Evolutionary conservation across 129 eudicot species (phyloP).

Genomic region (Chrysanthemum makinoi): DNA sequence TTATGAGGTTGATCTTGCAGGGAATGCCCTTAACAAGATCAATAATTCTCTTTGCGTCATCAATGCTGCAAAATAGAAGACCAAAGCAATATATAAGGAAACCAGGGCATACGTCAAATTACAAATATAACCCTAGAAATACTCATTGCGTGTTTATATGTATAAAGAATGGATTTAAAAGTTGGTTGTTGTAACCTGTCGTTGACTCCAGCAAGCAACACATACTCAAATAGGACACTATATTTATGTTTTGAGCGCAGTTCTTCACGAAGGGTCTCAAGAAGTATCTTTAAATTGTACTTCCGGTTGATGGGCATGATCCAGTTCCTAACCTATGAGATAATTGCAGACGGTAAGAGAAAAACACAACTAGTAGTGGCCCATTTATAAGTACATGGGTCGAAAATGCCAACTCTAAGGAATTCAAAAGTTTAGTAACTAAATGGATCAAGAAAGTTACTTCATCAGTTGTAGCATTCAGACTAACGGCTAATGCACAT

Average conservation of each 20-base stretch:
- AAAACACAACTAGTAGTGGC: not conserved
- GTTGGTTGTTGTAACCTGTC: slow-evolving; percentile 56
- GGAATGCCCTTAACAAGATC: slow-evolving; percentile 88
- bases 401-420: not conserved
- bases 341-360: slow-evolving; percentile 7
- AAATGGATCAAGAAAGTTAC: slow-evolving; percentile 32
- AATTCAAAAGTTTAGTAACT: not conserved
- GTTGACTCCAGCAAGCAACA: slow-evolving; percentile 91
- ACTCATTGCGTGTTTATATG: not conserved
- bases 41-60: slow-evolving; percentile 80
- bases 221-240: slow-evolving; percentile 88
- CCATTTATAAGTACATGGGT: slow-evolving; percentile 4
- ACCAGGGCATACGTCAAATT: slow-evolving; percentile 5
- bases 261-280: slow-evolving; percentile 82
- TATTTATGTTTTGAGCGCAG: slow-evolving; percentile 58
- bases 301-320: slow-evolving; percentile 97
- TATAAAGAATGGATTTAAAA: too few species aligned
- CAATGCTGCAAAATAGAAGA: slow-evolving; percentile 47
- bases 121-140: not conserved
- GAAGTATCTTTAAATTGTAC: slow-evolving; percentile 77
- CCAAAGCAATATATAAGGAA: not conserved
- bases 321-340: slow-evolving; percentile 84
- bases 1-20: slow-evolving; percentile 86
- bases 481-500: slow-evolving; percentile 87
- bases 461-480: slow-evolving; percentile 94